These are phyloP conservation scores for Ogataea nonfermentans DNA, from an alignment of 805 yeast species.

Conservation along the genomic window DNA sequence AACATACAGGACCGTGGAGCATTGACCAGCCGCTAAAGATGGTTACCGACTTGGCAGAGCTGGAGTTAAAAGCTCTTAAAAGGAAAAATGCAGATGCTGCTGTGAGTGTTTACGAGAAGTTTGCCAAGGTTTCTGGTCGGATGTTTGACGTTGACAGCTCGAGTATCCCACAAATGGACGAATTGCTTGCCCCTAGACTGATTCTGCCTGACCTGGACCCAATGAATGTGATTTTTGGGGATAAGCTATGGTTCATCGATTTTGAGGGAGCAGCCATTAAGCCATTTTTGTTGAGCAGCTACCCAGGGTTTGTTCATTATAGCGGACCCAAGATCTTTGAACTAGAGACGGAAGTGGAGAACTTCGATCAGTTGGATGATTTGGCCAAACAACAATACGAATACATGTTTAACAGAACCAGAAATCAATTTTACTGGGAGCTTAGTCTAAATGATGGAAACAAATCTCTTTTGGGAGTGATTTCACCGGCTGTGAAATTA, in stretches of 20 bases:
- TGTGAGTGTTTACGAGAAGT: conserved; percentile 59
- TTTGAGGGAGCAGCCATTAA: conserved; percentile 78
- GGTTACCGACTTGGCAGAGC: conserved; percentile 58
- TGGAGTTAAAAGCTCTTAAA: conserved; percentile 63
- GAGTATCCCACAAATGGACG: conserved; percentile 59
- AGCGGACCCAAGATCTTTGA: conserved; percentile 85
- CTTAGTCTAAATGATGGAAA: conserved; percentile 60
- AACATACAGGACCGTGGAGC: conserved; percentile 77
- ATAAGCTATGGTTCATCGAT: conserved; percentile 61
- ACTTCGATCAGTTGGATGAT: conserved; percentile 63
- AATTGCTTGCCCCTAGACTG: conserved; percentile 70
- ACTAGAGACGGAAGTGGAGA: conserved; percentile 70
- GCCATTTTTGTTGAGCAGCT: conserved; percentile 74
- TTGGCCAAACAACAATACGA: conserved; percentile 76
- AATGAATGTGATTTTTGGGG: conserved; percentile 66
- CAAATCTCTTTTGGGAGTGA: conserved; percentile 71
- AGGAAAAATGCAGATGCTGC: conserved; percentile 26
- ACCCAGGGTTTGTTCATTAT: conserved; percentile 83
- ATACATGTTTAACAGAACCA: conserved; percentile 84
- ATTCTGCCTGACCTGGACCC: conserved; percentile 88
- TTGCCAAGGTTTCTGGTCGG: conserved; percentile 52
- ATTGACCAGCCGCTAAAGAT: conserved; percentile 57
- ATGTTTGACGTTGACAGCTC: conserved; percentile 55
- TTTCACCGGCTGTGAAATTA: conserved; percentile 76
- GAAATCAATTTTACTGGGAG: conserved; percentile 92